phyloP scores from a whole-genome alignment of 2,329 filamentous ascomycete species.

The Lizonia empirigonia region DNA sequence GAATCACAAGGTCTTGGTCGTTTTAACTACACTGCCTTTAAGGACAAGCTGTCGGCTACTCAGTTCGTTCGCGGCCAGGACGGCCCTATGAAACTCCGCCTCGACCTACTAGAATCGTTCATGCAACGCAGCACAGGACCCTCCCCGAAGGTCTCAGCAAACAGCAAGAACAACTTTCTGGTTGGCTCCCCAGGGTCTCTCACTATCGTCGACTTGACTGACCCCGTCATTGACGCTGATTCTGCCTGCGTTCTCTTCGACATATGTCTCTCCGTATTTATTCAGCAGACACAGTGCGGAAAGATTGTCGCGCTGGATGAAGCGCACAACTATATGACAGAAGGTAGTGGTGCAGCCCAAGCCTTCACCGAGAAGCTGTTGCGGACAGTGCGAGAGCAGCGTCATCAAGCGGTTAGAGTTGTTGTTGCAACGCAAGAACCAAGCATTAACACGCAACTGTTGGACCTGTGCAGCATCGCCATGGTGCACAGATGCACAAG shows the following conservation, averaged over 20 bases:
- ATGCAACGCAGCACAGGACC: too few relatives aligned
- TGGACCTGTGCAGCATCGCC: constrained; percentile 72
- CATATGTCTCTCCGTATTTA: constrained; percentile 70
- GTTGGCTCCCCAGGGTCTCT: constrained; percentile 54
- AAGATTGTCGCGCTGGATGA: constrained; percentile 73
- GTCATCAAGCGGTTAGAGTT: constrained; percentile 68
- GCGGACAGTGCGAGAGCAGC: constrained; percentile 69
- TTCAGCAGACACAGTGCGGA: constrained; percentile 48
- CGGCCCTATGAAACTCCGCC: too few relatives aligned
- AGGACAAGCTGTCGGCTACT: too few relatives aligned
- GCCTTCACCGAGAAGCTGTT: constrained; percentile 66
- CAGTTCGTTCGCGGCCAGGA: too few relatives aligned
- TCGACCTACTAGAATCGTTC: too few relatives aligned
- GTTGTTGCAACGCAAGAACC: constrained; percentile 78
- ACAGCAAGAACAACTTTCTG: too few relatives aligned
- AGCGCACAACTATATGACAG: constrained; percentile 74
- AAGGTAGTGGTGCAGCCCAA: constrained; percentile 52
- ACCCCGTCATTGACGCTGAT: constrained; percentile 70
- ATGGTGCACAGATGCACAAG: constrained; percentile 73
- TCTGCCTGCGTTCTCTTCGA: constrained; percentile 74
- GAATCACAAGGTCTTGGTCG: too few relatives aligned
- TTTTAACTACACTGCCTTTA: too few relatives aligned
- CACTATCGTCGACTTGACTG: constrained; percentile 73
- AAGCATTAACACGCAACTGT: constrained; percentile 66
- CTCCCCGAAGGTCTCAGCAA: too few relatives aligned